phyloP scores from a whole-genome alignment of 2,329 filamentous ascomycete species.

The Truncatella angustata region DNA sequence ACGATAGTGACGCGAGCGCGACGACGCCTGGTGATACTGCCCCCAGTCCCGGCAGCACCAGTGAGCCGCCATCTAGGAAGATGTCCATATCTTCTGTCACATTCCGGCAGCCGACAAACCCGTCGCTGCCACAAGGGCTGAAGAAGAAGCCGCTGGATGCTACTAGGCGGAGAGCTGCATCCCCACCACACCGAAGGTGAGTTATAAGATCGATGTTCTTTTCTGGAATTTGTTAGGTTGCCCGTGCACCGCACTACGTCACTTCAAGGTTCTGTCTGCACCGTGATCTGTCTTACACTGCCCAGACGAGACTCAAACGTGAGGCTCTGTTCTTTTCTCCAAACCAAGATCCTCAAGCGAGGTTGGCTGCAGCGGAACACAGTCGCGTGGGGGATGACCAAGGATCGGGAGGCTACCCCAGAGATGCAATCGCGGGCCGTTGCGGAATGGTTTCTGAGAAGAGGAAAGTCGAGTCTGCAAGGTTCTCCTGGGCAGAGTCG shows the following conservation, averaged over 20 bases:
- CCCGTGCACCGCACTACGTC: slow-evolving; percentile 1
- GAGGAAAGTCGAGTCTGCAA: slow-evolving; percentile 4
- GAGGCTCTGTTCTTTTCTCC: slow-evolving; percentile 8
- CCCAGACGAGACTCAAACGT: background rate
- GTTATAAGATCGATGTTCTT: too few species aligned
- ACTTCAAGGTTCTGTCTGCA: background rate
- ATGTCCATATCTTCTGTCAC: slow-evolving; percentile 47
- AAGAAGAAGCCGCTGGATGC: slow-evolving; percentile 45
- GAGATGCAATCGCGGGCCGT: slow-evolving; percentile 14
- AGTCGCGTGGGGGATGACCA: slow-evolving; percentile 10
- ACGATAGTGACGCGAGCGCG: slow-evolving; percentile 28
- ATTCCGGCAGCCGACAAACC: slow-evolving; percentile 43
- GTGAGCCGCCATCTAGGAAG: slow-evolving; percentile 37
- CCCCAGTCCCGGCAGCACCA: slow-evolving; percentile 33
- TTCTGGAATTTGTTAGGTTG: background rate
- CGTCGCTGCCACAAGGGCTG: slow-evolving; percentile 45
- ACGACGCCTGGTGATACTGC: slow-evolving; percentile 33
- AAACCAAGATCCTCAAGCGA: slow-evolving; percentile 5
- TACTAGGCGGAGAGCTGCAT: slow-evolving; percentile 41
- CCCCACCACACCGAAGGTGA: slow-evolving; percentile 50
- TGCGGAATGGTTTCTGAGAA: slow-evolving; percentile 10
- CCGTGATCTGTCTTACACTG: slow-evolving; percentile 3
- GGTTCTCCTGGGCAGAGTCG: background rate
- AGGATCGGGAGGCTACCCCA: slow-evolving; percentile 9
- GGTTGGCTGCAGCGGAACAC: slow-evolving; percentile 7